Evolutionary conservation across 805 yeast genomes (phyloP).

Genomic region (Kazachstania africana): DNA sequence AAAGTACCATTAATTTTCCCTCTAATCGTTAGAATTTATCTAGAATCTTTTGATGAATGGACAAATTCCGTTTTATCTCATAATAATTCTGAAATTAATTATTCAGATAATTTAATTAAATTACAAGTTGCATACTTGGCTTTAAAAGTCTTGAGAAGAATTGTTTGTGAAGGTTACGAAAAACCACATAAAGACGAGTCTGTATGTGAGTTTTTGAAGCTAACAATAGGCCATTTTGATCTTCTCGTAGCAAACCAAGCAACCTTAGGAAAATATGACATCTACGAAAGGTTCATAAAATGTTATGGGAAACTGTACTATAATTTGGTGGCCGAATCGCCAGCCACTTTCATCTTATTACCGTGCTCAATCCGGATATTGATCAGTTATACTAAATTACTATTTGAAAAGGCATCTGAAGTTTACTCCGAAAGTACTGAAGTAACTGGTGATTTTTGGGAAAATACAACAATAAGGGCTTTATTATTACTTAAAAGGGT

Average conservation of each 20-base stretch:
- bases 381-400: slow-evolving; percentile 44
- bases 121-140: slow-evolving; percentile 72
- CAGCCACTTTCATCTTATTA: slow-evolving; percentile 60
- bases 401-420: slow-evolving; percentile 52
- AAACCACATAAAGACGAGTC: slow-evolving; percentile 46
- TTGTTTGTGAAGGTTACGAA: slow-evolving; percentile 66
- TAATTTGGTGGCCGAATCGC: slow-evolving; percentile 44
- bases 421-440: slow-evolving; percentile 45
- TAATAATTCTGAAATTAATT: slow-evolving; percentile 4
- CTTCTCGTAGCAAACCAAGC: slow-evolving; percentile 44
- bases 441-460: slow-evolving; percentile 59
- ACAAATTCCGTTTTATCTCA: slow-evolving; percentile 29
- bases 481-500: slow-evolving; percentile 54
- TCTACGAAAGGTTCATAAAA: slow-evolving; percentile 57
- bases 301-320: slow-evolving; percentile 67
- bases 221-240: slow-evolving; percentile 49
- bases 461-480: slow-evolving; percentile 53
- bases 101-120: slow-evolving; percentile 31
- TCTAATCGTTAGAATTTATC: slow-evolving; percentile 47
- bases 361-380: slow-evolving; percentile 52
- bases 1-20: slow-evolving; percentile 56
- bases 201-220: slow-evolving; percentile 48
- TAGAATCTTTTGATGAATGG: slow-evolving; percentile 54
- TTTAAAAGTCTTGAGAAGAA: slow-evolving; percentile 61
- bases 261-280: slow-evolving; percentile 27